A percentile compares a stretch with the other conserved stretches of the same genome.
Conservation (phyloP, 441 rosid species). For the Croton laevigatus region DNA sequence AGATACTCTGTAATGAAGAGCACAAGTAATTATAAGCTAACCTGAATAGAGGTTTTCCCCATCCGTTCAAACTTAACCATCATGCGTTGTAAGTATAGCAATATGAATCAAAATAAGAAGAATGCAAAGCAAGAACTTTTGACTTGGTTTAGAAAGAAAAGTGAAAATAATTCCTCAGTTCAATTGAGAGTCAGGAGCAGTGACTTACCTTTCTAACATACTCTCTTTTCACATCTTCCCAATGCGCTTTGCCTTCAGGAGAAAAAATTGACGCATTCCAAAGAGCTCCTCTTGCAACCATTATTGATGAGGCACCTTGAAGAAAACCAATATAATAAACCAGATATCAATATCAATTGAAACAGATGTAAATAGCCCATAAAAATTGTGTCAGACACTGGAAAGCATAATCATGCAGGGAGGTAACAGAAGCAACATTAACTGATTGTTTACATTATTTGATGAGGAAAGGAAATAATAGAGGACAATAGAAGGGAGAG, state of each 20-base stretch:
- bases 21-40: conserved; percentile 17
- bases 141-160: conserved; percentile 4
- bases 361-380: conserved; percentile 7
- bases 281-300: conserved; percentile 94
- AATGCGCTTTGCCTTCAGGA: conserved; percentile 53
- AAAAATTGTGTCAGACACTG: background rate
- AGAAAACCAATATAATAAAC: conserved; percentile 16
- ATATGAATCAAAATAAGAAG: conserved; percentile 7
- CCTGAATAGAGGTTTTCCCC: background rate
- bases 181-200: conserved; percentile 4
- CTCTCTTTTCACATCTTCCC: conserved; percentile 70
- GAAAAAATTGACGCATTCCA: conserved; percentile 95
- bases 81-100: background rate
- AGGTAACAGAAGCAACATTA: too few species aligned
- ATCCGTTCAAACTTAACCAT: background rate
- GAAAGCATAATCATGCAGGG: background rate
- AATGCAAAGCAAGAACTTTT: background rate
- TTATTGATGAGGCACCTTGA: conserved; percentile 79
- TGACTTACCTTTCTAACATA: conserved; percentile 66
- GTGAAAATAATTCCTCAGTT: background rate
- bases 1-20: conserved; percentile 58
- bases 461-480: background rate
- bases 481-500: background rate
- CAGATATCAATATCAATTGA: background rate
- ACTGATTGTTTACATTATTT: too few species aligned